Percentiles rank a stretch among this genome's conserved stretches.
These are phyloP conservation scores for Parafenestella ontariensis DNA, from an alignment of 2,329 filamentous ascomycete species.

Conservation along the genomic window DNA sequence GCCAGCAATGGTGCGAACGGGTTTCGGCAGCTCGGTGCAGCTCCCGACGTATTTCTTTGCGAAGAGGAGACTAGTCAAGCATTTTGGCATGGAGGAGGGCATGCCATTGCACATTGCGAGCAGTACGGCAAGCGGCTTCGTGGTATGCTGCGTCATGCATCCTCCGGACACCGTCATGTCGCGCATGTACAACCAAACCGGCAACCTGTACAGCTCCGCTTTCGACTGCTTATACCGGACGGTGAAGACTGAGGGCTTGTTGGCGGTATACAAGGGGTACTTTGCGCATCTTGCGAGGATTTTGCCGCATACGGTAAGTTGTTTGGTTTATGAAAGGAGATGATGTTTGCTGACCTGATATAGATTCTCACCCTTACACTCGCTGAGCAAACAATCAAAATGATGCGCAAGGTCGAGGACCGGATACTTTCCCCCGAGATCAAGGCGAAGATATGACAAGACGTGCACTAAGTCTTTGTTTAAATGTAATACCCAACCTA, in stretches of 20 bases:
- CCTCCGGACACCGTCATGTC: slow-evolving; percentile 99
- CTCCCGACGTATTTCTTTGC: slow-evolving; percentile 98
- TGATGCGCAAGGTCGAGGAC: slow-evolving; percentile 80
- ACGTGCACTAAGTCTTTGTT: not conserved
- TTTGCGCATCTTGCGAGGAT: slow-evolving; percentile 93
- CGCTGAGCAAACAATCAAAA: slow-evolving; percentile 96
- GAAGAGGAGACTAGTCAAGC: slow-evolving; percentile 81
- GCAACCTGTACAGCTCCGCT: slow-evolving; percentile 92
- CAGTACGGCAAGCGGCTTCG: slow-evolving; percentile 89
- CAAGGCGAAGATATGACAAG: slow-evolving; percentile 55
- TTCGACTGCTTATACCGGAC: slow-evolving; percentile 94
- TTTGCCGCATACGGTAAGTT: slow-evolving; percentile 80
- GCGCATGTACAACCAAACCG: slow-evolving; percentile 97
- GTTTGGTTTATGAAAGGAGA: not conserved
- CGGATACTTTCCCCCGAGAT: slow-evolving; percentile 58
- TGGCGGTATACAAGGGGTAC: slow-evolving; percentile 98
- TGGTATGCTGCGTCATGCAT: slow-evolving; percentile 98
- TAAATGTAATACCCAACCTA: not conserved
- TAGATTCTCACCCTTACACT: slow-evolving; percentile 87
- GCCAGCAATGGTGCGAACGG: slow-evolving; percentile 94
- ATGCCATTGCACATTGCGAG: slow-evolving; percentile 87
- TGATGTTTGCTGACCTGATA: slow-evolving; percentile 20
- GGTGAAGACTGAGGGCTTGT: slow-evolving; percentile 84
- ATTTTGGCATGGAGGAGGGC: slow-evolving; percentile 89
- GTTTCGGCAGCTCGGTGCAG: slow-evolving; percentile 94